phyloP scores from a whole-genome alignment of 768 basidiomycete genomes.

The Sporobolomyces phaffii region DNA sequence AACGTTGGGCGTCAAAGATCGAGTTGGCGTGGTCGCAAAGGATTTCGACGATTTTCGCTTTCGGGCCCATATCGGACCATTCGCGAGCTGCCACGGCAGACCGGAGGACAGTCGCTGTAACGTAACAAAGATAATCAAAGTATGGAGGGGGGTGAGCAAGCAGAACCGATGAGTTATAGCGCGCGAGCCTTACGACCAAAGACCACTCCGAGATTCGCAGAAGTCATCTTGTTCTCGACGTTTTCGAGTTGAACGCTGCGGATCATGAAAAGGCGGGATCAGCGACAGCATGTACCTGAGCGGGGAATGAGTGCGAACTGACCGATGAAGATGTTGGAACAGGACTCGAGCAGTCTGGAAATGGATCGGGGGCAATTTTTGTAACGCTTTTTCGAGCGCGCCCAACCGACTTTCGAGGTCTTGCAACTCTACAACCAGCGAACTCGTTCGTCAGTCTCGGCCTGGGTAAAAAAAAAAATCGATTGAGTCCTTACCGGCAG shows the following conservation, averaged over 20 bases:
- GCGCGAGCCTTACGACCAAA: conserved; percentile 99
- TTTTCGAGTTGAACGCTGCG: conserved; percentile 54
- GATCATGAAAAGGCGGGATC: no score
- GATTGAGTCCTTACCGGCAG: conserved; percentile 61
- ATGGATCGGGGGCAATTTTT: conserved; percentile 75
- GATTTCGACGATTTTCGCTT: conserved; percentile 88
- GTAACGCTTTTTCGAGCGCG: conserved; percentile 62
- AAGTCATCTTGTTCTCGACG: conserved; percentile 82
- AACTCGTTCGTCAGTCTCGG: no score
- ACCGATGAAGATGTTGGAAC: conserved; percentile 84
- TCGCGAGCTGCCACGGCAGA: conserved; percentile 78
- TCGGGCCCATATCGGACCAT: conserved; percentile 96
- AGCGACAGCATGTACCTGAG: background rate
- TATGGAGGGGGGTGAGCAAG: conserved; percentile 42
- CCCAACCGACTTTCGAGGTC: conserved; percentile 35
- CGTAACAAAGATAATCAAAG: background rate
- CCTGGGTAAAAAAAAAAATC: no score
- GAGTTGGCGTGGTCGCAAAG: conserved; percentile 65
- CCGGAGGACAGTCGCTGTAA: conserved; percentile 81
- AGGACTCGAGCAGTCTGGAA: conserved; percentile 74
- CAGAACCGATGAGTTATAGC: no score
- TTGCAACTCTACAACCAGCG: conserved; percentile 20
- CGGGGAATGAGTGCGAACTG: conserved; percentile 41
- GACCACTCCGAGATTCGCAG: conserved; percentile 90
- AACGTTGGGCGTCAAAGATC: conserved; percentile 11